These are phyloP conservation scores for Termitomyces eurrhizus DNA, from an alignment of 768 basidiomycete species.

Conservation along the genomic window DNA sequence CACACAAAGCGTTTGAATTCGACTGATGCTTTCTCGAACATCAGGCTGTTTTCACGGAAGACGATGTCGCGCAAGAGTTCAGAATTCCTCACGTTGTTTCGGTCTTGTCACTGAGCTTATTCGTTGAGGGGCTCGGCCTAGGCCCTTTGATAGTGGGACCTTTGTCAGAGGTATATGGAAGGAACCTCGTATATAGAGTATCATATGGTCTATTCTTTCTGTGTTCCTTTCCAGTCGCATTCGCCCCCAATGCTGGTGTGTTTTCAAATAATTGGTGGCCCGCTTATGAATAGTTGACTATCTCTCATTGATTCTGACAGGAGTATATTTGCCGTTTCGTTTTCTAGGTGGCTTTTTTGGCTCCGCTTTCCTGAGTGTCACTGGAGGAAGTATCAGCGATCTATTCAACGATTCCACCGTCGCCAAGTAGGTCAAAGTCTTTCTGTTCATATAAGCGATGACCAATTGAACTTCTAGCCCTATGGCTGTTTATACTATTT, in stretches of 20 bases:
- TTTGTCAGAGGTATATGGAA: slow-evolving; percentile 56
- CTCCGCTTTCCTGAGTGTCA: slow-evolving; percentile 52
- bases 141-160: slow-evolving; percentile 55
- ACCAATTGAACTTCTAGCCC: slow-evolving; percentile 24
- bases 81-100: slow-evolving; percentile 43
- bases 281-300: neutral
- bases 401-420: slow-evolving; percentile 54
- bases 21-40: neutral
- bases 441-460: too few species aligned
- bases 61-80: slow-evolving; percentile 47
- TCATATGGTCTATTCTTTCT: slow-evolving; percentile 61
- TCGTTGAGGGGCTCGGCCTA: slow-evolving; percentile 54
- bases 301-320: slow-evolving; percentile 23
- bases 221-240: slow-evolving; percentile 69
- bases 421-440: slow-evolving; percentile 42
- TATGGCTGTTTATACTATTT: slow-evolving; percentile 55
- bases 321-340: slow-evolving; percentile 56
- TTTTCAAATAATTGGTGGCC: slow-evolving; percentile 3
- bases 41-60: slow-evolving; percentile 63
- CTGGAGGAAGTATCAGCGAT: slow-evolving; percentile 54
- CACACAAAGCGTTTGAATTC: neutral
- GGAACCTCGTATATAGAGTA: slow-evolving; percentile 56
- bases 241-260: slow-evolving; percentile 62
- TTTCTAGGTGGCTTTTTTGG: slow-evolving; percentile 54
- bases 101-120: slow-evolving; percentile 53